Conservation (phyloP, 768 basidiomycete genomes). For the Boletus vermiculosoides region DNA sequence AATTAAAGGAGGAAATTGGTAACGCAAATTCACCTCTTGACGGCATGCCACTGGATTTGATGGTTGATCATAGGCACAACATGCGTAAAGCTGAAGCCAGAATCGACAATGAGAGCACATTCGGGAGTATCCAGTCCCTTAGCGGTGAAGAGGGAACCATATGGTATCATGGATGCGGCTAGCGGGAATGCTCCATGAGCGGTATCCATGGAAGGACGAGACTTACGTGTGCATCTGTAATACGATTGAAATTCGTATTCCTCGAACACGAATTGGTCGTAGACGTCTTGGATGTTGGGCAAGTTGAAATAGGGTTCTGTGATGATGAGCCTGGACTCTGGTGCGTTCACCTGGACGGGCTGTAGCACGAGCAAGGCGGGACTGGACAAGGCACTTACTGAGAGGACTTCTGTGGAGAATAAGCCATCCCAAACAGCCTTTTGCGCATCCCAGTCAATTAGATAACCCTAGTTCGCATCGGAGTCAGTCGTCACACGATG, state of each 20-base stretch:
- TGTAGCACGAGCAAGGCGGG: slow-evolving; percentile 7
- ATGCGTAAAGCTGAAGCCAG: slow-evolving; percentile 94
- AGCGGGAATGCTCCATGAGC: slow-evolving; percentile 19
- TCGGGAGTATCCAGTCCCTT: slow-evolving; percentile 57
- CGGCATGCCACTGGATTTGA: slow-evolving; percentile 72
- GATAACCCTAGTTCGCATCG: slow-evolving; percentile 64
- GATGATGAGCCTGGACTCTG: slow-evolving; percentile 72
- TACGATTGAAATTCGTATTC: slow-evolving; percentile 92
- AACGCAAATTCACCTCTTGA: slow-evolving; percentile 60
- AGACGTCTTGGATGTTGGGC: slow-evolving; percentile 86
- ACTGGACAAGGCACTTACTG: slow-evolving; percentile 41
- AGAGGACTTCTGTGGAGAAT: slow-evolving; percentile 70
- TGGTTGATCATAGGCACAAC: slow-evolving; percentile 80
- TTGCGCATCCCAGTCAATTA: slow-evolving; percentile 94
- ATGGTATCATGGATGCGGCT: slow-evolving; percentile 81
- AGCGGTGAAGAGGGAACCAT: slow-evolving; percentile 65
- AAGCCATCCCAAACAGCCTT: slow-evolving; percentile 93
- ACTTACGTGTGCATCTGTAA: slow-evolving; percentile 77
- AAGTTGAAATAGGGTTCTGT: slow-evolving; percentile 96
- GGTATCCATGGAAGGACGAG: slow-evolving; percentile 17
- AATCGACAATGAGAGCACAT: slow-evolving; percentile 81
- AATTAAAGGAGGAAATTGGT: slow-evolving; percentile 11
- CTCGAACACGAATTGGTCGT: slow-evolving; percentile 95
- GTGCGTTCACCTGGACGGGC: slow-evolving; percentile 61
- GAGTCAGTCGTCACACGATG: slow-evolving; percentile 10